A percentile compares a stretch with the other conserved stretches of the same genome.
Evolutionary conservation across 352 stramenopile genomes (phyloP).

Genomic region (Pythium graminicola): DNA sequence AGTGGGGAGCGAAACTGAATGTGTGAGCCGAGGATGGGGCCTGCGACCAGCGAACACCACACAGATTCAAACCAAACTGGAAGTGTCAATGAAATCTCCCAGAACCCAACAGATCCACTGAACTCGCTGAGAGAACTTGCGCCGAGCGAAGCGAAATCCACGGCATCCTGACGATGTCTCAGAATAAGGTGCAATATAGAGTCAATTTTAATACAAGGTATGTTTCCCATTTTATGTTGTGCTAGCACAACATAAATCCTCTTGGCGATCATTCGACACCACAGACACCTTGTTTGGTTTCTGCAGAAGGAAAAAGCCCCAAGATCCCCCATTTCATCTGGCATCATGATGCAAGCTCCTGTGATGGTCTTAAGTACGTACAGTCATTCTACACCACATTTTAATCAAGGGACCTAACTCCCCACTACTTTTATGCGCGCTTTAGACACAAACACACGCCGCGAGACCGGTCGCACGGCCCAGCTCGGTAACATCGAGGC

Average conservation of each 20-base stretch:
- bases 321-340: background rate
- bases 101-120: too few species aligned
- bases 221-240: too few species aligned
- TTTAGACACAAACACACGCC: conserved; percentile 95
- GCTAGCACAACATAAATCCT: background rate
- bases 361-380: conserved; percentile 95
- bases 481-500: conserved; percentile 98
- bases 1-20: too few species aligned
- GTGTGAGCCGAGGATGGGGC: too few species aligned
- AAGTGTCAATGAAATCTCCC: too few species aligned
- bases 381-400: background rate
- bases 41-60: too few species aligned
- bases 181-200: too few species aligned
- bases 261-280: conserved; percentile 14
- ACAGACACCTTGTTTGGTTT: conserved; percentile 6
- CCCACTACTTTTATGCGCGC: background rate
- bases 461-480: conserved; percentile 95
- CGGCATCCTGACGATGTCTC: too few species aligned
- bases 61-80: too few species aligned
- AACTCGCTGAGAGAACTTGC: too few species aligned
- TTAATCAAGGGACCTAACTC: background rate
- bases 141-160: too few species aligned
- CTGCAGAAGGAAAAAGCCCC: conserved; percentile 8
- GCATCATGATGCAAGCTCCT: conserved; percentile 81
- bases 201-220: too few species aligned